Conservation (phyloP, 2,329 filamentous ascomycete genomes). For the Phialocephala subalpina region DNA sequence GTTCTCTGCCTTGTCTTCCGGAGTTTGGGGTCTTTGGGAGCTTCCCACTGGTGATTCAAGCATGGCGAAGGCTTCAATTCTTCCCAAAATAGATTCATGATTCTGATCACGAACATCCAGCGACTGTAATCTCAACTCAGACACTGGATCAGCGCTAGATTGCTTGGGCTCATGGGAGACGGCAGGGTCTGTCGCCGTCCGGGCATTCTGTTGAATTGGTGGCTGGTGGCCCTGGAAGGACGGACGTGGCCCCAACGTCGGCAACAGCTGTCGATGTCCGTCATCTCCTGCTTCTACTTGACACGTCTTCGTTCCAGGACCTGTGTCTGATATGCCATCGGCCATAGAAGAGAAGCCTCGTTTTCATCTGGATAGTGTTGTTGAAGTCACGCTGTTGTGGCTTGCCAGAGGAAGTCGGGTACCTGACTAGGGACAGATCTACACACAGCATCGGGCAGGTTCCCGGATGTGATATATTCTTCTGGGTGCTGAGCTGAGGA, state of each 20-base stretch:
- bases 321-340: conserved; percentile 18
- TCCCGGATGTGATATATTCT: not conserved
- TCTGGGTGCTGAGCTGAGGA: not conserved
- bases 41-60: conserved; percentile 18
- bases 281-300: conserved; percentile 4
- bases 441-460: not conserved
- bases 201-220: not conserved
- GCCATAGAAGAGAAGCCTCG: conserved; percentile 11
- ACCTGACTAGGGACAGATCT: conserved; percentile 1
- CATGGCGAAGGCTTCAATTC: conserved; percentile 18
- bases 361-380: conserved; percentile 4
- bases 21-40: conserved; percentile 8
- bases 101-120: conserved; percentile 12
- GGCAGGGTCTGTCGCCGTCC: not conserved
- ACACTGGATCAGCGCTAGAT: not conserved
- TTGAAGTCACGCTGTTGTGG: not conserved
- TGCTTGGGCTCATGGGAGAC: not conserved
- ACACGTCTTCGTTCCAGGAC: conserved; percentile 18
- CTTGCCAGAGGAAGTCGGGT: not conserved
- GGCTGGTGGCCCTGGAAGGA: not conserved
- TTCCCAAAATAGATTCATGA: conserved; percentile 5
- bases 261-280: not conserved
- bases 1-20: conserved; percentile 7
- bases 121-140: not conserved
- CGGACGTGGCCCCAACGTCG: not conserved